Evolutionary conservation across 768 basidiomycete species (phyloP), one percentile per base, ranked within the genome.

Genomic region (Galerina marginata): DNA sequence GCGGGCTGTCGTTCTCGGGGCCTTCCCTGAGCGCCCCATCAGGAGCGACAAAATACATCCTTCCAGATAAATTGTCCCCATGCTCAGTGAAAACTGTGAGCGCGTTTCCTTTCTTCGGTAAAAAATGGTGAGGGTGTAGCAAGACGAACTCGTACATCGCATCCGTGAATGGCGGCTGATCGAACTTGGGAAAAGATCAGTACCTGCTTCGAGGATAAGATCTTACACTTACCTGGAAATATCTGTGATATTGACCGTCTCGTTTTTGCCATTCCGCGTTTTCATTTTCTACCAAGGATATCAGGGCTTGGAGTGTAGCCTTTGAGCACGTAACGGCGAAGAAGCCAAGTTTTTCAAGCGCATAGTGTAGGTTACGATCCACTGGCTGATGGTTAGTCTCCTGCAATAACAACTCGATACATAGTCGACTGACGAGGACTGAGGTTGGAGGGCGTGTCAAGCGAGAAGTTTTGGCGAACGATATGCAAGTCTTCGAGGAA

Each of bases 251-350:
- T 33, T 5, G 42, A 15, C 40, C 14, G 2, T 49, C 23, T 40
- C 49, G 23, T 14, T 23, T 23, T 37, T 48, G 6, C 37, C 42
- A 59, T 23, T 2, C 23, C 16, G 12, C 1, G 43, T 60, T 58
- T 43, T 65, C 53, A 45, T 26, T 20, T 23, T 62, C 47, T 2
- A 65, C 54, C 29, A 59, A 25, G 40, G 16, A 25, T 9, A 65
- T 54, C 46, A 65, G 43, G 16, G 58, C 38, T 49, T 42, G 33
- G 42, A 65, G 65, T 20, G 44, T 58, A 10, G 11, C 33, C 53
- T 58, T 66, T 3, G 61, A 63, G 44, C 65, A 62, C 1, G 65
- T 63, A 15, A 63, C 40, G 5, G 65, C 65, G 48, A 66, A 60
- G 54, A 66, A 63, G 7, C 54, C 48, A 45, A 65, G 61, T 39